These are phyloP conservation scores for Tricholoma terreum DNA, from an alignment of 768 basidiomycete genomes.

Conservation along the genomic window DNA sequence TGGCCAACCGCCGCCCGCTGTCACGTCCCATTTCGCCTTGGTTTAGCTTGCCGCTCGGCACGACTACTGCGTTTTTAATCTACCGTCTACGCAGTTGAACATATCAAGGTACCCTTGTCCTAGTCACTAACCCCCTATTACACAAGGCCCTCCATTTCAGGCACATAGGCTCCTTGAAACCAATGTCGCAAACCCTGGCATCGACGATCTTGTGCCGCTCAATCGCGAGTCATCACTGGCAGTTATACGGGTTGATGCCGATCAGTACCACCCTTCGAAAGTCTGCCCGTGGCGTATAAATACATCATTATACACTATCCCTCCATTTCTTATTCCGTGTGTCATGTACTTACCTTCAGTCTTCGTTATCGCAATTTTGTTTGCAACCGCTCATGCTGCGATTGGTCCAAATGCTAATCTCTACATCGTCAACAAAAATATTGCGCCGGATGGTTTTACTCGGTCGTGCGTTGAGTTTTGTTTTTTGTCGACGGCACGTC, in stretches of 20 bases:
- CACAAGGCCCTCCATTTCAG: no score
- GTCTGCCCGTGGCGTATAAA: no score
- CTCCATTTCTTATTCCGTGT: not conserved
- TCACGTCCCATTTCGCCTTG: not conserved
- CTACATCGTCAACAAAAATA: slow-evolving; percentile 36
- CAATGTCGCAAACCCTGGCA: not conserved
- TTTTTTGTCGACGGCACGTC: not conserved
- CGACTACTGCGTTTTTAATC: not conserved
- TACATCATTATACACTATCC: no score
- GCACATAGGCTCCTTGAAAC: not conserved
- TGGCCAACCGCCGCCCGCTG: not conserved
- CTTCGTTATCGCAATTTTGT: not conserved
- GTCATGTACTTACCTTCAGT: not conserved
- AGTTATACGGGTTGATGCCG: not conserved
- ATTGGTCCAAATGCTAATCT: slow-evolving; percentile 31
- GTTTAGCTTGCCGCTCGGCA: not conserved
- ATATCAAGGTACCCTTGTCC: not conserved
- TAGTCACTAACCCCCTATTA: no score
- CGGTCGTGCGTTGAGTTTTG: slow-evolving; percentile 7
- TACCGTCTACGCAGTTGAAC: no score
- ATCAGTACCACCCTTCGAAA: no score
- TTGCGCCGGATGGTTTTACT: slow-evolving; percentile 46
- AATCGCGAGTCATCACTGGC: not conserved
- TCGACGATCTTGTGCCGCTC: not conserved
- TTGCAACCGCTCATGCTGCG: slow-evolving; percentile 10